These are phyloP conservation scores for Pleurotus platypus DNA, from an alignment of 768 basidiomycete species.

Conservation along the genomic window DNA sequence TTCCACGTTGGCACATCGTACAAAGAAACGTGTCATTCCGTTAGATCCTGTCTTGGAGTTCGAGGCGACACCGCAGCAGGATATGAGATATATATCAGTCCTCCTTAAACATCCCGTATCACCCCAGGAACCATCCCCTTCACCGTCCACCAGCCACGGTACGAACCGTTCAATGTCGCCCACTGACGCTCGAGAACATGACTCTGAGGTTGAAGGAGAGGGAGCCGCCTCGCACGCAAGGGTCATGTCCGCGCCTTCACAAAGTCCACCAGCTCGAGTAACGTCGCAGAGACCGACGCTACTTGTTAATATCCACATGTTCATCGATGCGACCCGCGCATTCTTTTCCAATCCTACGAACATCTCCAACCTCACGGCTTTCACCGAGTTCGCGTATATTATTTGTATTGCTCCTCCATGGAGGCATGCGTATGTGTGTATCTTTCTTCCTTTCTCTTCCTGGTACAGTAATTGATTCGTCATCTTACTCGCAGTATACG, in stretches of 20 bases:
- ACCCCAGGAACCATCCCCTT: conserved; percentile 27
- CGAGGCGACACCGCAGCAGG: conserved; percentile 40
- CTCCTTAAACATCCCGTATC: conserved; percentile 47
- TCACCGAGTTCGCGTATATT: conserved; percentile 53
- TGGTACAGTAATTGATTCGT: not conserved
- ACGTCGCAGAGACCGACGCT: too few species aligned
- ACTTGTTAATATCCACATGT: too few species aligned
- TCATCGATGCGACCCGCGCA: conserved; percentile 1
- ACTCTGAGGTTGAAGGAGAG: too few species aligned
- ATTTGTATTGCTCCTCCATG: conserved; percentile 53
- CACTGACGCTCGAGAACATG: too few species aligned
- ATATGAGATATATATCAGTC: conserved; percentile 47
- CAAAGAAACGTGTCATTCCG: conserved; percentile 18
- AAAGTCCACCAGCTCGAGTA: too few species aligned
- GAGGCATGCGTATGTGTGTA: conserved; percentile 38
- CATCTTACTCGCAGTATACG: not conserved
- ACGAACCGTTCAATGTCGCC: too few species aligned
- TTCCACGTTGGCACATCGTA: not conserved
- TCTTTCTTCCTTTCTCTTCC: not conserved
- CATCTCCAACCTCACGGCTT: conserved; percentile 52
- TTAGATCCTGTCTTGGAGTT: conserved; percentile 40
- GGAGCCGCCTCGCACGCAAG: too few species aligned
- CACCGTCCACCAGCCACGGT: conserved; percentile 16
- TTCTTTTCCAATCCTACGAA: conserved; percentile 65
- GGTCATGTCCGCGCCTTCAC: too few species aligned